Conservation (phyloP, 1,284 basidiomycete genomes). For the Tetrapyrgos nigripes region DNA sequence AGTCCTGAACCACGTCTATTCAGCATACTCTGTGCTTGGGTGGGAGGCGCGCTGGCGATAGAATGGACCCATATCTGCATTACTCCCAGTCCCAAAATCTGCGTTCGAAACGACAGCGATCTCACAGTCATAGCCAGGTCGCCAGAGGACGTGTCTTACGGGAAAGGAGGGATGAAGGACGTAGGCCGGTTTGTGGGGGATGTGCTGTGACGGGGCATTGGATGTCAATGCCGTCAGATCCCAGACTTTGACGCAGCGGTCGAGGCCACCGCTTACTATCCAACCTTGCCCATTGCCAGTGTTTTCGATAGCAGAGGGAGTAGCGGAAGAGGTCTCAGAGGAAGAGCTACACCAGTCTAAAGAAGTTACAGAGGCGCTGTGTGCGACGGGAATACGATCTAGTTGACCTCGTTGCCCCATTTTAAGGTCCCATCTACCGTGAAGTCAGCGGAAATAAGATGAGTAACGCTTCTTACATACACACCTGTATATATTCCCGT, state of each 20-base stretch:
- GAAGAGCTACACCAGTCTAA: slow-evolving; percentile 72
- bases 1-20: slow-evolving; percentile 4
- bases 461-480: slow-evolving; percentile 10
- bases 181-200: slow-evolving; percentile 70
- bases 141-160: slow-evolving; percentile 79
- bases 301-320: slow-evolving; percentile 17
- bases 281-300: slow-evolving; percentile 64
- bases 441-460: slow-evolving; percentile 6
- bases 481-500: slow-evolving; percentile 70
- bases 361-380: slow-evolving; percentile 77
- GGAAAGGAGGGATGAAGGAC: slow-evolving; percentile 80
- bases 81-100: slow-evolving; percentile 55
- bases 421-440: slow-evolving; percentile 77
- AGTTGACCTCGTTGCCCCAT: slow-evolving; percentile 74
- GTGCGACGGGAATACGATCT: slow-evolving; percentile 81
- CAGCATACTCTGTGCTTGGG: not conserved
- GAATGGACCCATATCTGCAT: slow-evolving; percentile 31
- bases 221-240: slow-evolving; percentile 32
- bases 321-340: slow-evolving; percentile 14
- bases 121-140: slow-evolving; percentile 83
- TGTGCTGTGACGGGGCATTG: slow-evolving; percentile 49
- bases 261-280: slow-evolving; percentile 84
- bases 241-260: slow-evolving; percentile 80
- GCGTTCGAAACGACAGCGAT: slow-evolving; percentile 74
- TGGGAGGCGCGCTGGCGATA: not conserved